Evolutionary conservation across 495 filamentous ascomycete species (phyloP).

Genomic region (Durotheca rogersii): DNA sequence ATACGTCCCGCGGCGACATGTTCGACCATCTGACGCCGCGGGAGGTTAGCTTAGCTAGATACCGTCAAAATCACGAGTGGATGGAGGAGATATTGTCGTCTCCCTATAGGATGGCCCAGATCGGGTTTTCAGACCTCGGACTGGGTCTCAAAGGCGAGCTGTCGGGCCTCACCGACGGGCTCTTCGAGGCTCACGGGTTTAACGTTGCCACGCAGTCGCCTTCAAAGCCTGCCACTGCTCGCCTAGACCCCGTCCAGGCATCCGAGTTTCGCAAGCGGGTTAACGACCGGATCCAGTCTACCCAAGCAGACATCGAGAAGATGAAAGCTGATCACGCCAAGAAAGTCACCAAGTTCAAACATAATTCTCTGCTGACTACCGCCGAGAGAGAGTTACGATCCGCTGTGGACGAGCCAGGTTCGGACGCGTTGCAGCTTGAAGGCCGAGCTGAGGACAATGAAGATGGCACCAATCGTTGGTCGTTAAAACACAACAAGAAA

Average conservation of each 20-base stretch:
- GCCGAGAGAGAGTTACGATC: constrained; percentile 64
- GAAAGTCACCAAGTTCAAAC: constrained; percentile 70
- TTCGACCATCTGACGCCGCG: constrained; percentile 85
- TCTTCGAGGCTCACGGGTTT: constrained; percentile 59
- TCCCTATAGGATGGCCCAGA: constrained; percentile 76
- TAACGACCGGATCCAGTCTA: constrained; percentile 60
- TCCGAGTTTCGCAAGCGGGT: constrained; percentile 78
- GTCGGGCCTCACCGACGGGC: constrained; percentile 73
- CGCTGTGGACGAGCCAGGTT: constrained; percentile 55
- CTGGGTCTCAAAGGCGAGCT: constrained; percentile 86
- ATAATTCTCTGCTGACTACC: constrained; percentile 60
- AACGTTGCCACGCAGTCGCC: constrained; percentile 55
- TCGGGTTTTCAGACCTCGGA: constrained; percentile 83
- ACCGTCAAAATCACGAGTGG: constrained; percentile 96
- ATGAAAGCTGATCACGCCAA: constrained; percentile 77
- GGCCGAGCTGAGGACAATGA: constrained; percentile 58
- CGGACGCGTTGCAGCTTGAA: constrained; percentile 66
- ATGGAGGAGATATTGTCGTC: constrained; percentile 97
- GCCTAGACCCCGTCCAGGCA: constrained; percentile 64
- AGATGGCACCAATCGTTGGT: constrained; percentile 40
- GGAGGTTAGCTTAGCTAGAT: constrained; percentile 80
- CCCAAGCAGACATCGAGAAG: constrained; percentile 75
- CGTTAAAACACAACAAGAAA: constrained; percentile 51
- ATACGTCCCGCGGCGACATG: constrained; percentile 77
- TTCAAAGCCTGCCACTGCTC: constrained; percentile 56